These are phyloP conservation scores for Geotrichum klebahnii DNA, from an alignment of 1,139 yeast genomes.

Conservation along the genomic window DNA sequence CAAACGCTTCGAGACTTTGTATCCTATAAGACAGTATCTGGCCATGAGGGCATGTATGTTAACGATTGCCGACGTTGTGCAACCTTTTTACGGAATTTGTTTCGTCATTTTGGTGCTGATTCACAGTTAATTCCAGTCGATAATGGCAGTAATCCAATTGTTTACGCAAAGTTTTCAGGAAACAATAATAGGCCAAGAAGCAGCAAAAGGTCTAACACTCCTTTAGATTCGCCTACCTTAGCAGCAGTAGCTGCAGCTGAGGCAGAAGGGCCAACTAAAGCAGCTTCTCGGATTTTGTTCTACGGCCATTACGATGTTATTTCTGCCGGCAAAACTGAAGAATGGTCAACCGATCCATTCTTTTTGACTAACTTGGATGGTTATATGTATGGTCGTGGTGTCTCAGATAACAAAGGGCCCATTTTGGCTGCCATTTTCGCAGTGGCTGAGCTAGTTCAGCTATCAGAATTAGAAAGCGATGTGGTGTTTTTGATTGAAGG, in stretches of 20 bases:
- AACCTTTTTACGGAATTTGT: conserved; percentile 58
- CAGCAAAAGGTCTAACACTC: background rate
- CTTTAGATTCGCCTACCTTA: conserved; percentile 10
- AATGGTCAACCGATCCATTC: conserved; percentile 81
- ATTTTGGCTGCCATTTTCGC: conserved; percentile 84
- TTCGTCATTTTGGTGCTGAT: conserved; percentile 69
- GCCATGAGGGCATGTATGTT: conserved; percentile 58
- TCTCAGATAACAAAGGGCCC: conserved; percentile 93
- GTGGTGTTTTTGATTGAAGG: conserved; percentile 87
- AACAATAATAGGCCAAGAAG: conserved; percentile 16
- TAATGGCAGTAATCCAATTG: conserved; percentile 72
- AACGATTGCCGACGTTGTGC: conserved; percentile 89
- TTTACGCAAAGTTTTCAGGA: conserved; percentile 65
- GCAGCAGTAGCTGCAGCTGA: background rate
- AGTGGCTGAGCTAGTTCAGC: conserved; percentile 64
- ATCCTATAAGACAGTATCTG: conserved; percentile 72
- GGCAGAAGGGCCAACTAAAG: background rate
- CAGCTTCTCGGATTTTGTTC: conserved; percentile 52
- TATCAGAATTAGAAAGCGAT: conserved; percentile 57
- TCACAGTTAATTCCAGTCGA: conserved; percentile 68
- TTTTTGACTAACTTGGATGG: conserved; percentile 73
- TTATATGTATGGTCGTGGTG: conserved; percentile 86
- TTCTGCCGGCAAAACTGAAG: conserved; percentile 53
- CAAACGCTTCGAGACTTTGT: conserved; percentile 59
- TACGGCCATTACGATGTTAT: conserved; percentile 97